Percentiles rank a stretch among this genome's conserved stretches.
These are phyloP conservation scores for Plantago coronopus DNA, from an alignment of 305 asterid genomes.

Conservation along the genomic window DNA sequence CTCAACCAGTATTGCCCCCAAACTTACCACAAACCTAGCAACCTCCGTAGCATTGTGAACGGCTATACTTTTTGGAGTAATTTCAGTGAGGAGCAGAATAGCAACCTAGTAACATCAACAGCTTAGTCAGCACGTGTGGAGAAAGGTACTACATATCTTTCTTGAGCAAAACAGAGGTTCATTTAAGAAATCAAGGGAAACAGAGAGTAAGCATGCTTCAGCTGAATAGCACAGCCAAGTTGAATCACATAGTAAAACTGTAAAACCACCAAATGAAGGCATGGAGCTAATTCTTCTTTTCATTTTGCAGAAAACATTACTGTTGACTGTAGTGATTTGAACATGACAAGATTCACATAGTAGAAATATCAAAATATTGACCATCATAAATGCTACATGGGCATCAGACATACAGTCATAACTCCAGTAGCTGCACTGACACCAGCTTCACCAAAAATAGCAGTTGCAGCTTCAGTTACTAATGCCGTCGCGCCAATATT, in stretches of 20 bases:
- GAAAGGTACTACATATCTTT: no score
- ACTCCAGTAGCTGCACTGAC: constrained; percentile 96
- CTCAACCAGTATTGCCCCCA: constrained; percentile 22
- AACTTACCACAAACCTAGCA: constrained; percentile 95
- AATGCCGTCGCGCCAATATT: constrained; percentile 96
- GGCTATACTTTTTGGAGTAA: constrained; percentile 98
- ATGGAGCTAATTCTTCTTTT: constrained; percentile 3
- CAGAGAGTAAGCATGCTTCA: constrained; percentile 6
- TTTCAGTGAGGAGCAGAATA: constrained; percentile 94
- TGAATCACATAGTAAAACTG: constrained; percentile 13
- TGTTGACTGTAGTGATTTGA: background rate
- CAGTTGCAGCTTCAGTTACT: constrained; percentile 95
- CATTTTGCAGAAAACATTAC: no score
- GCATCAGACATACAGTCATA: constrained; percentile 67
- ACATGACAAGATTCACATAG: constrained; percentile 5
- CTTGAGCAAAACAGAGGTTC: constrained; percentile 3
- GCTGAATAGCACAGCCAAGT: constrained; percentile 6
- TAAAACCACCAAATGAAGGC: background rate
- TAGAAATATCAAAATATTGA: constrained; percentile 1
- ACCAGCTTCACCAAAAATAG: constrained; percentile 95
- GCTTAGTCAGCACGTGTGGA: constrained; percentile 23
- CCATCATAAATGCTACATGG: constrained; percentile 8
- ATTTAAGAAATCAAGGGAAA: constrained; percentile 5
- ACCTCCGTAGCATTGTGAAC: constrained; percentile 98
- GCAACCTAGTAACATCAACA: constrained; percentile 59